phyloP scores from a whole-genome alignment of 202 grass and related monocot species.

The Panicum virgatum region DNA sequence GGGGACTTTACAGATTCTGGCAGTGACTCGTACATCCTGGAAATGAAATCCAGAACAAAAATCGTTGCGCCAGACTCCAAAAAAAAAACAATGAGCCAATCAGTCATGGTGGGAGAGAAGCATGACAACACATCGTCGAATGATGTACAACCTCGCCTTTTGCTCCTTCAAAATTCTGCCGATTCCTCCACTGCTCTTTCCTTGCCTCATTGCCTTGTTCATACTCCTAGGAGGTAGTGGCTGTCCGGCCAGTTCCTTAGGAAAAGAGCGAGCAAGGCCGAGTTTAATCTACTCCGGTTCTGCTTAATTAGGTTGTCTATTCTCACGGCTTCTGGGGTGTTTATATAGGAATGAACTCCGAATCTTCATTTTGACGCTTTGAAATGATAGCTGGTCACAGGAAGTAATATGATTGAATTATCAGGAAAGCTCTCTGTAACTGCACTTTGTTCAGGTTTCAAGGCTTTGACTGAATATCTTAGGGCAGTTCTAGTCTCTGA shows the following conservation, averaged over 20 bases:
- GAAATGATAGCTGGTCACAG: neutral
- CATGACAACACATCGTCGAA: conserved; percentile 30
- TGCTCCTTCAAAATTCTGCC: conserved; percentile 32
- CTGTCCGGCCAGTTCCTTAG: too few relatives aligned
- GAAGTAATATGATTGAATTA: neutral
- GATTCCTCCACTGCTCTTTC: conserved; percentile 3
- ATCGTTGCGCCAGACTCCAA: neutral
- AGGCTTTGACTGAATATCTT: neutral
- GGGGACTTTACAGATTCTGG: too few relatives aligned
- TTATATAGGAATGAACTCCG: neutral
- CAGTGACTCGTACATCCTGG: neutral
- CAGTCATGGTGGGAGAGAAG: conserved; percentile 28
- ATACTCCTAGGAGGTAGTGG: neutral
- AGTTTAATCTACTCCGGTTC: too few relatives aligned
- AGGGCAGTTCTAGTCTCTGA: neutral
- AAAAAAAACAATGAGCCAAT: neutral
- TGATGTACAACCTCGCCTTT: conserved; percentile 35
- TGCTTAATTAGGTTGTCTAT: neutral
- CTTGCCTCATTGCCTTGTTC: neutral
- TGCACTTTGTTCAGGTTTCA: neutral
- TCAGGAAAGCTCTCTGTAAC: neutral
- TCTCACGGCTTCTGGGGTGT: neutral
- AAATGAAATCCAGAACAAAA: neutral
- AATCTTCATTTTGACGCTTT: neutral
- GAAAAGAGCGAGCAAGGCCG: neutral